Evolutionary conservation across 805 yeast species (phyloP), one percentile per base, ranked within the genome.

Genomic region (Saturnispora sanitii): DNA sequence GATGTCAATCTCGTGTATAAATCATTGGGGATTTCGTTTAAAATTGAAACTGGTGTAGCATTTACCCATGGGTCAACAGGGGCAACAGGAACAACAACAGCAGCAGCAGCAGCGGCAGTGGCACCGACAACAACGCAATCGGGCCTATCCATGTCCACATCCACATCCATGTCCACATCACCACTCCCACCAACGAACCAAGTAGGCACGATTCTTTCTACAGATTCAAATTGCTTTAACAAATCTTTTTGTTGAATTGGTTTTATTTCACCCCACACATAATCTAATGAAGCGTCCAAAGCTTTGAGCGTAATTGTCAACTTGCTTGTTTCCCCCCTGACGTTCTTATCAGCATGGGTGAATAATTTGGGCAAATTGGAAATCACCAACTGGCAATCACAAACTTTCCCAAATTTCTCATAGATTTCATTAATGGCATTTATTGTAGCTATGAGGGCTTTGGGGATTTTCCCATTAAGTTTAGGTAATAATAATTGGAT

Each of bases 201-300:
- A n/a, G n/a, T n/a, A n/a, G n/a, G n/a, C n/a, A n/a, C n/a, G n/a
- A n/a, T n/a, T n/a, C n/a, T n/a, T n/a, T n/a, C n/a, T n/a, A n/a
- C n/a, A n/a, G n/a, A n/a, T n/a, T n/a, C n/a, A n/a, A n/a, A n/a
- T n/a, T n/a, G n/a, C n/a, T n/a, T n/a, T n/a, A n/a, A n/a, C 43
- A 90, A 68, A 54, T 88, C 97, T 47, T 80, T 82, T 60, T 85
- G 90, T 58, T 90, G 97, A 17, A 87, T 85, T 0, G 96, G 95
- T 56, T 90, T 92, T 61, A 92, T 68, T 21, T 76, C 77, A 3
- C 80, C 94, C 92, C 56, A 82, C 69, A 82, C 92, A 83, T 43
- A 75, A 73, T 56, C 78, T 77, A 21, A 88, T 55, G 41, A n/a
- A n/a, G n/a, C n/a, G n/a, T n/a, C n/a, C n/a, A n/a, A n/a, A n/a